Evolutionary conservation across 2,329 filamentous ascomycete genomes (phyloP), one percentile per base, ranked within the genome.

Genomic region (Verticillium zaregamsianum): DNA sequence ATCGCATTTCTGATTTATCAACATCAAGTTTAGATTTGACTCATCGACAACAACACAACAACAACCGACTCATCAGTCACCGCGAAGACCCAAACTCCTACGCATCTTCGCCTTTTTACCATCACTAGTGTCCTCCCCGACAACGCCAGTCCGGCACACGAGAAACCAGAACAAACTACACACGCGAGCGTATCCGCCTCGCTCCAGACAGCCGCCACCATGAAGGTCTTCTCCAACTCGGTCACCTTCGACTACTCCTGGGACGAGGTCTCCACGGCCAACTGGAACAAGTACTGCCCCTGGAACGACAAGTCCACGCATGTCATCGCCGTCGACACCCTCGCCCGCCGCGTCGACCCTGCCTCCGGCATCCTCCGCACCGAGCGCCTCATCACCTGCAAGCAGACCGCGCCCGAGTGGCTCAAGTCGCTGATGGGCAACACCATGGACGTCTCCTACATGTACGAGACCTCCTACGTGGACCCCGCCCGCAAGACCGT

Each of bases 251-350:
- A 97, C 80, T 99, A 99, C 83, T 96, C 94, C 55, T 99, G 95
- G 95, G 92, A 97, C 72, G 94, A 98, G 77, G 95, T 99, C 39
- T 97, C 93, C 31, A 93, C 92, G 15, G 93, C 91, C 74, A 99
- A 99, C 84, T 99, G 95, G 95, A 90, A 89, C 69, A 99, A 99
- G 78, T 99, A 99, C 80, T 96, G 92, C 72, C 94, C 94, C 23
- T 98, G 95, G 94, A 99, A 99, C 81, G 91, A 97, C 76, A 95
- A 97, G 80, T 93, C 91, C n/a, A 92, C 93, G 49, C 95, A 99
- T 77, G 95, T 99, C 68, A 88, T 96, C 67, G 93, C 92, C 68
- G 95, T 98, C 71, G 95, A 99, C 80, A 98, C 94, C 15, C 79
- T 99, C 70, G 90, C 88, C 59, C 91, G 95, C 55, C 68, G 68